Evolutionary conservation across 345 rosid species (phyloP).

Genomic region (Balakata baccata): DNA sequence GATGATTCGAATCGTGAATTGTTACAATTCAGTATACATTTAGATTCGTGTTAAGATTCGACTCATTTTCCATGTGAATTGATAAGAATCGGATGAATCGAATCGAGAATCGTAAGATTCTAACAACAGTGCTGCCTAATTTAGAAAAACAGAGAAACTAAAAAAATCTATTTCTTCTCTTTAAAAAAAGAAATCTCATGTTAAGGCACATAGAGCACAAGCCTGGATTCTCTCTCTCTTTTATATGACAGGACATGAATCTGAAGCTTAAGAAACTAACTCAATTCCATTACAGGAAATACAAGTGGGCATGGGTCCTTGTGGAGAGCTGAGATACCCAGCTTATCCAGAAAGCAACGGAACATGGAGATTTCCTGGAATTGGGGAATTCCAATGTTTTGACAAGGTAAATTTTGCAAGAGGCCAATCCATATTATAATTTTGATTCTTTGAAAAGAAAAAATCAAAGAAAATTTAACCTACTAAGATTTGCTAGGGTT

Average conservation of each 20-base stretch:
- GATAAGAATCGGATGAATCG: too few relatives aligned
- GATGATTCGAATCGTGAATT: too few relatives aligned
- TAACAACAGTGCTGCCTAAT: neutral
- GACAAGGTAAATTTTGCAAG: conserved; percentile 67
- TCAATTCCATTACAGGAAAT: conserved; percentile 59
- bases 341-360: conserved; percentile 95
- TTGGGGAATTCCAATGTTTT: conserved; percentile 96
- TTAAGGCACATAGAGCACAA: neutral
- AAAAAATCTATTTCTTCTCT: neutral
- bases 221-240: too few relatives aligned
- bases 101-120: too few relatives aligned
- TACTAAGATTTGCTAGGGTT: neutral
- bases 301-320: conserved; percentile 98
- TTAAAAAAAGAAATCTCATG: neutral
- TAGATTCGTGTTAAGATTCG: too few relatives aligned
- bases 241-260: neutral
- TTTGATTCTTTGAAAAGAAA: neutral
- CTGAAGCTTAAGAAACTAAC: conserved; percentile 3
- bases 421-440: too few relatives aligned
- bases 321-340: conserved; percentile 92
- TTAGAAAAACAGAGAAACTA: neutral
- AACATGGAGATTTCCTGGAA: conserved; percentile 90
- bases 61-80: too few relatives aligned
- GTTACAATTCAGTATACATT: too few relatives aligned
- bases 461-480: neutral